Conservation (phyloP, 441 rosid genomes). For the Adansonia gregorii region DNA sequence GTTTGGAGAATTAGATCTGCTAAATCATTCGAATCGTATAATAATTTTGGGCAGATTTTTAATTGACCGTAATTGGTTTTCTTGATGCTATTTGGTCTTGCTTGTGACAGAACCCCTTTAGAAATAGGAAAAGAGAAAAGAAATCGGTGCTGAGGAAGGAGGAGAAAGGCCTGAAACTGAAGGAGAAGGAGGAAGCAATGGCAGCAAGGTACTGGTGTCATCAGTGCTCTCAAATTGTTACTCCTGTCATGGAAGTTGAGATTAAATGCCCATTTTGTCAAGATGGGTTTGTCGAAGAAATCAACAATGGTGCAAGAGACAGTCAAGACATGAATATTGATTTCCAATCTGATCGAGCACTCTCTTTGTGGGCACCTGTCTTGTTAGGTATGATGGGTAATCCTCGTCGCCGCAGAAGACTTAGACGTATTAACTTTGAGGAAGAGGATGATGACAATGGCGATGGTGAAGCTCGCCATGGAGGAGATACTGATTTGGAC, state of each 20-base stretch:
- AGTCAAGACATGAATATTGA: constrained; percentile 57
- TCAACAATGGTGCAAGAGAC: constrained; percentile 44
- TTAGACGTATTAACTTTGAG: constrained; percentile 52
- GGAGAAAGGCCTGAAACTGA: constrained; percentile 14
- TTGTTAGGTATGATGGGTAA: constrained; percentile 87
- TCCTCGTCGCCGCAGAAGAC: constrained; percentile 55
- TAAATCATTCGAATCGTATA: neutral
- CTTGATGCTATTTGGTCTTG: constrained; percentile 24
- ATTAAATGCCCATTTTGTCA: constrained; percentile 75
- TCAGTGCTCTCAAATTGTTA: constrained; percentile 57
- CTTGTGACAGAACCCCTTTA: constrained; percentile 32
- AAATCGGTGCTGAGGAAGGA: constrained; percentile 26
- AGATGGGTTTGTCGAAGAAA: constrained; percentile 72
- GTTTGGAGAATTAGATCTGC: constrained; percentile 21
- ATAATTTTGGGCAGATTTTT: constrained; percentile 11
- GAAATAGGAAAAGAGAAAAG: neutral
- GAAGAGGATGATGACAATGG: constrained; percentile 57
- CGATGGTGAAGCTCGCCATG: constrained; percentile 41
- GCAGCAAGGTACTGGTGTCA: constrained; percentile 74
- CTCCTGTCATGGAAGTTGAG: constrained; percentile 64
- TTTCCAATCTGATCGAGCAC: constrained; percentile 69
- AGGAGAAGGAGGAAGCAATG: constrained; percentile 52
- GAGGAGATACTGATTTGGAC: constrained; percentile 59
- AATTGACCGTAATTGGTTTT: constrained; percentile 5
- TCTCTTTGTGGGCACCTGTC: constrained; percentile 84